Conservation (phyloP, 164 flowering plant species). For the Cinnamomum micranthum region DNA sequence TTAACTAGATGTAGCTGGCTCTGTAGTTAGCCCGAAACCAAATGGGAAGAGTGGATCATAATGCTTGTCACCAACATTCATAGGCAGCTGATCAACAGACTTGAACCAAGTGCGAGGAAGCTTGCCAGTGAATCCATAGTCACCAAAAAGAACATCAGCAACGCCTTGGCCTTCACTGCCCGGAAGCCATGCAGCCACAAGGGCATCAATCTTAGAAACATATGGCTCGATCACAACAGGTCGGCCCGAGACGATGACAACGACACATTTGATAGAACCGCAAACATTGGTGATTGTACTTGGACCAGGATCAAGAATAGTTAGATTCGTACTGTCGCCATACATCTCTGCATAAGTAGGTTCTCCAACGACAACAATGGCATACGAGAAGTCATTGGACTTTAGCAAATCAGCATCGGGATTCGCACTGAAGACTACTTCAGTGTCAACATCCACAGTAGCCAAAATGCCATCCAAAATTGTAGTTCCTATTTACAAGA, state of each 20-base stretch:
- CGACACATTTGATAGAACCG: slow-evolving; percentile 25
- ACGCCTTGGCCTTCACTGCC: slow-evolving; percentile 45
- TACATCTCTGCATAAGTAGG: slow-evolving; percentile 27
- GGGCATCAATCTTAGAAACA: slow-evolving; percentile 25
- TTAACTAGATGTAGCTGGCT: neutral
- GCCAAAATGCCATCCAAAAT: slow-evolving; percentile 35
- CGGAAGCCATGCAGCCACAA: slow-evolving; percentile 48
- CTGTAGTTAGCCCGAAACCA: slow-evolving; percentile 34
- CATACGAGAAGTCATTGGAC: slow-evolving; percentile 30
- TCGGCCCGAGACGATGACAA: slow-evolving; percentile 31
- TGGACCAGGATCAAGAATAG: slow-evolving; percentile 28
- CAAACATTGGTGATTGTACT: slow-evolving; percentile 30
- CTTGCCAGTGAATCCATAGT: slow-evolving; percentile 38
- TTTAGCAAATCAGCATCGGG: slow-evolving; percentile 35
- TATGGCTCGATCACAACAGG: slow-evolving; percentile 36
- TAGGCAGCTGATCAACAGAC: slow-evolving; percentile 33
- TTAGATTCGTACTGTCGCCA: slow-evolving; percentile 34
- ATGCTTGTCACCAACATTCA: slow-evolving; percentile 36
- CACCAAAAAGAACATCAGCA: slow-evolving; percentile 34
- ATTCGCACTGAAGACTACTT: slow-evolving; percentile 38
- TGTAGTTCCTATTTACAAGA: slow-evolving; percentile 39
- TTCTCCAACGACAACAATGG: slow-evolving; percentile 44
- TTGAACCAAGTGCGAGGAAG: slow-evolving; percentile 38
- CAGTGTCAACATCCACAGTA: slow-evolving; percentile 32
- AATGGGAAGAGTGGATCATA: slow-evolving; percentile 36